Base-by-base conservation (phyloP, 495 filamentous ascomycete genomes). In the Symbiotaphrina buchneri region DNA sequence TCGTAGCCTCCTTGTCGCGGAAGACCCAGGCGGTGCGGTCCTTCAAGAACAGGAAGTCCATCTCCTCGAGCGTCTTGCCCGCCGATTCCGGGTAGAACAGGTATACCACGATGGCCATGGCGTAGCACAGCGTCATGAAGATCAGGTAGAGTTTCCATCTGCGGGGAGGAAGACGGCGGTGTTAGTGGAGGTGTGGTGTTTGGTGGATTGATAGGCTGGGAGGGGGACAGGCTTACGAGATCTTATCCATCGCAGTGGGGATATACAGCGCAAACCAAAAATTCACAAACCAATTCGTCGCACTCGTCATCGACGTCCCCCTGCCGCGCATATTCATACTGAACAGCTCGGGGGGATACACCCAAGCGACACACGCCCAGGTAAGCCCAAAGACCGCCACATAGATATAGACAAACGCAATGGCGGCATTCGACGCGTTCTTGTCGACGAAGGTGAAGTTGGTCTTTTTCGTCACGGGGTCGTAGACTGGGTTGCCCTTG, bases 311-410 rank as follows among this genome's bases (percentile, higher is more conserved):
- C 0, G 66, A 65, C 10, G 73, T 69, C 23, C 68, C 72, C 36
- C 71, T 73, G 19, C 68, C 70, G 33, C 71, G 65, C 30, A 75
- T 60, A 43, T 68, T 68, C 34, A 61, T 48, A 0, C 71, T 70
- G 43, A 66, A 75, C 34, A 77, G 69, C 40, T 77, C 71, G 8
- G 65, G 60, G 0, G 40, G 40, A 19, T 42, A 42, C 5, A 43
- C 40, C 42, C 42, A 77, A 14, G 59, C 58, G 15, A 56, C 53
- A 0, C 63, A 65, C 6, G 60, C 40, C 65, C 63, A 68, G 3
- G 64, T 68, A 4, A 61, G 62, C 1, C 65, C 66, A 31, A 68
- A 75, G 2, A 58, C 61, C 15, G 61, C 61, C 21, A 74, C 70
- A 42, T 74, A 72, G 29, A 75, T 53, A 41, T 74, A 74, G 6